These are phyloP conservation scores for Mediolabrus comicus DNA, from an alignment of 108 stramenopile genomes.

Conservation along the genomic window DNA sequence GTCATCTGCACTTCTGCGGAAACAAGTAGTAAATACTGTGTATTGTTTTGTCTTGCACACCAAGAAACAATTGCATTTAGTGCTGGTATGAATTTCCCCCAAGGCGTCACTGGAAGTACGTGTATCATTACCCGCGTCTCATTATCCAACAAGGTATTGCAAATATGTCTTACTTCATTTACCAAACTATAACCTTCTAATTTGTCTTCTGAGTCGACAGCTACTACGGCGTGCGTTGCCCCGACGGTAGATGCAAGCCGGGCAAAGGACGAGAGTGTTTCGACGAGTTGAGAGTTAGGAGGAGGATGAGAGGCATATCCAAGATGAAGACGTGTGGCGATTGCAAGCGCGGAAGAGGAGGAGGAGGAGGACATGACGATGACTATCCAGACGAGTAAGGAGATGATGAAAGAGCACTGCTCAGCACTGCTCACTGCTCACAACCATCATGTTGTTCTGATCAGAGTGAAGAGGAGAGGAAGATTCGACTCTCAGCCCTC, in stretches of 20 bases:
- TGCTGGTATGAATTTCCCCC: constrained; percentile 91
- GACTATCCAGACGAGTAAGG: no score
- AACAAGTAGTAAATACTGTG: constrained; percentile 52
- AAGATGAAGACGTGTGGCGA: constrained; percentile 79
- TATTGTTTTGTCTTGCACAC: constrained; percentile 20
- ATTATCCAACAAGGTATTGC: neutral
- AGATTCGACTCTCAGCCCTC: no score
- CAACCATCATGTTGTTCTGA: no score
- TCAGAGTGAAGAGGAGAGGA: no score
- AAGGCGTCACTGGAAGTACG: constrained; percentile 87
- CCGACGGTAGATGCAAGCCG: constrained; percentile 7
- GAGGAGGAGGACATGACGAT: neutral
- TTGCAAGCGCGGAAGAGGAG: neutral
- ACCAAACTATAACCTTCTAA: constrained; percentile 61
- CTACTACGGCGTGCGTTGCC: constrained; percentile 49
- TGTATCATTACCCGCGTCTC: constrained; percentile 9
- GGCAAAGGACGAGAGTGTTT: constrained; percentile 39
- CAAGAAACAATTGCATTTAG: constrained; percentile 79
- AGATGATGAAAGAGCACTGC: no score
- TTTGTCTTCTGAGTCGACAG: constrained; percentile 68
- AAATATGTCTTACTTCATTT: constrained; percentile 35
- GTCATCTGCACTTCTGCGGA: constrained; percentile 80
- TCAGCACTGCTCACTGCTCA: no score
- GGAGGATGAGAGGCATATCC: constrained; percentile 61
- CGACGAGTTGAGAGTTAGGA: constrained; percentile 4